A percentile compares a stretch with the other conserved stretches of the same genome.
phyloP scores from a whole-genome alignment of 306 rosid species.

The Vigna reflexopilosa region DNA sequence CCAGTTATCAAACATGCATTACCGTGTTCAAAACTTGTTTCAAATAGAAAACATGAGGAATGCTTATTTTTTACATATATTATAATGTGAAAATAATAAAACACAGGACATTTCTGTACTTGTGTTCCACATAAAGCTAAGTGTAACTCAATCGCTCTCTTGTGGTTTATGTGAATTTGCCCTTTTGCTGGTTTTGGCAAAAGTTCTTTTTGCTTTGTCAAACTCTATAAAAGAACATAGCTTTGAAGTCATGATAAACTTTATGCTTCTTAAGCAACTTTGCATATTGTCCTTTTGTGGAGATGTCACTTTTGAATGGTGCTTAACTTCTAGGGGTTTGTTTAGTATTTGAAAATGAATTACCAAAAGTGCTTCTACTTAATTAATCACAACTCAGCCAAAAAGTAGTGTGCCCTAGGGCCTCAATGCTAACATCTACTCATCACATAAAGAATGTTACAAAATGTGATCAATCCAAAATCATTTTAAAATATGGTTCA shows the following conservation, averaged over 20 bases:
- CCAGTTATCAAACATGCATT: too few species aligned
- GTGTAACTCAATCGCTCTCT: not conserved
- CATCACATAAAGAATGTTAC: too few species aligned
- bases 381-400: not conserved
- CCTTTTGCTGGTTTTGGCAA: not conserved
- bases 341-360: not conserved
- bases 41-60: too few species aligned
- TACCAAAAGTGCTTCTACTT: not conserved
- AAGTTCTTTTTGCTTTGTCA: not conserved
- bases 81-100: too few species aligned
- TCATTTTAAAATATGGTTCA: too few species aligned
- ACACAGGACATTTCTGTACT: not conserved
- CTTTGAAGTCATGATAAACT: not conserved
- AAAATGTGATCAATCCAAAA: too few species aligned
- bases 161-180: not conserved
- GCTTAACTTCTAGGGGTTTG: not conserved
- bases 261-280: conserved; percentile 3
- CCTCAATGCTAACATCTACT: too few species aligned
- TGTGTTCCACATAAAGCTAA: conserved; percentile 9
- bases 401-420: not conserved
- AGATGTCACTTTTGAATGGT: not conserved
- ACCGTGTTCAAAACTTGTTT: too few species aligned
- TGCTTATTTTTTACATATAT: too few species aligned
- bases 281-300: not conserved
- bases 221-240: not conserved